These are phyloP conservation scores for Theileria parva DNA, from an alignment of 169 alveolate genomes.

Conservation along the genomic window DNA sequence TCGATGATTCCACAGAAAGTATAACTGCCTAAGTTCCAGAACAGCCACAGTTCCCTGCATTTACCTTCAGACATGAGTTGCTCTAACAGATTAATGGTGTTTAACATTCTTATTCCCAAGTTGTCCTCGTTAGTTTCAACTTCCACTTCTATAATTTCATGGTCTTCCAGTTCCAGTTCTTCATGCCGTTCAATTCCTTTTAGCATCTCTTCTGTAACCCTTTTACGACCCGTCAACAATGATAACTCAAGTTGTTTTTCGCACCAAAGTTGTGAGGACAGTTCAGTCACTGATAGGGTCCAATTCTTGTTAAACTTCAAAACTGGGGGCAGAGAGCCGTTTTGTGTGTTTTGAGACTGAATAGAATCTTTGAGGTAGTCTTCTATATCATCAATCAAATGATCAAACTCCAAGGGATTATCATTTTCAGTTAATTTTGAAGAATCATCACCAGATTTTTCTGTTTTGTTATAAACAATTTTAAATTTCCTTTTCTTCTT, in stretches of 20 bases:
- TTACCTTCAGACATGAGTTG: conserved; percentile 69
- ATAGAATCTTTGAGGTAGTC: conserved; percentile 47
- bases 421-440: background rate
- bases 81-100: conserved; percentile 68
- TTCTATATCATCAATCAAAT: conserved; percentile 56
- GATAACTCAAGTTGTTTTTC: conserved; percentile 77
- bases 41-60: conserved; percentile 80
- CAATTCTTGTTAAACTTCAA: conserved; percentile 71
- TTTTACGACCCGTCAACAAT: conserved; percentile 72
- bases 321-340: conserved; percentile 59
- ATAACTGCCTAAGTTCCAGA: conserved; percentile 68
- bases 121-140: conserved; percentile 76
- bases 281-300: conserved; percentile 75
- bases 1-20: conserved; percentile 78
- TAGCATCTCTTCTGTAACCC: conserved; percentile 78
- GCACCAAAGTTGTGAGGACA: conserved; percentile 80
- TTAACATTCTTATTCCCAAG: conserved; percentile 74
- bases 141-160: conserved; percentile 73
- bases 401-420: conserved; percentile 21
- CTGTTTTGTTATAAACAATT: conserved; percentile 14
- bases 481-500: conserved; percentile 26
- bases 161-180: conserved; percentile 79
- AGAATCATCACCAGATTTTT: background rate
- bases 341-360: conserved; percentile 15
- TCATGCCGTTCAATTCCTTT: conserved; percentile 78